A percentile compares a stretch with the other conserved stretches of the same genome.
phyloP scores from a whole-genome alignment of 1,284 basidiomycete genomes.

The Taiwanofungus camphoratus region DNA sequence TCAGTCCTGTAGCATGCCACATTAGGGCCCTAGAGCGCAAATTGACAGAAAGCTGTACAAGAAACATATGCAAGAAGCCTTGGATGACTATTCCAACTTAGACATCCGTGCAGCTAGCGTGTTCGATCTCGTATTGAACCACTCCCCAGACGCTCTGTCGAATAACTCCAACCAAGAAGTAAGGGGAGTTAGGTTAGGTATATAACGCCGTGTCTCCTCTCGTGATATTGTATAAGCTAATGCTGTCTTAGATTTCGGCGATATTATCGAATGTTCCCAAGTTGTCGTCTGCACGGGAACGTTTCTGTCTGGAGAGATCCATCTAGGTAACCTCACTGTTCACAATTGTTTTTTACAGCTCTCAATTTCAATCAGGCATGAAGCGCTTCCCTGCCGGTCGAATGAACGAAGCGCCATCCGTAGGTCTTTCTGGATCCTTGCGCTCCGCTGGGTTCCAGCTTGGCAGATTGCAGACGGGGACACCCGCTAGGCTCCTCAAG shows the following conservation, averaged over 20 bases:
- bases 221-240: constrained; percentile 3
- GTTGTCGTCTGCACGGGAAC: constrained; percentile 89
- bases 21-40: constrained; percentile 87
- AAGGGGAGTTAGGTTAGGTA: constrained; percentile 66
- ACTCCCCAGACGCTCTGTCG: constrained; percentile 27
- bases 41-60: constrained; percentile 84
- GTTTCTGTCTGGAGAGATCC: constrained; percentile 85
- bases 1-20: neutral
- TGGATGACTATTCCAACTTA: constrained; percentile 64
- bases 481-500: constrained; percentile 74
- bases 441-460: constrained; percentile 73
- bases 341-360: neutral
- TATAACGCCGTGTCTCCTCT: constrained; percentile 11
- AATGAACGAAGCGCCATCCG: constrained; percentile 67
- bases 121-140: constrained; percentile 71
- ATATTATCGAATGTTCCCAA: constrained; percentile 69
- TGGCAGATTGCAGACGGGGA: constrained; percentile 84
- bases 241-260: constrained; percentile 57
- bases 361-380: constrained; percentile 42
- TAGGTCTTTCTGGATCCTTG: constrained; percentile 73
- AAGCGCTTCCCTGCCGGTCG: constrained; percentile 81
- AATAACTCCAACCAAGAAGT: constrained; percentile 38
- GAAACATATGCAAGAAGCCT: constrained; percentile 66
- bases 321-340: constrained; percentile 53
- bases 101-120: constrained; percentile 71